Evolutionary conservation across 2,329 filamentous ascomycete genomes (phyloP).

Genomic region (Beauveria sp.): DNA sequence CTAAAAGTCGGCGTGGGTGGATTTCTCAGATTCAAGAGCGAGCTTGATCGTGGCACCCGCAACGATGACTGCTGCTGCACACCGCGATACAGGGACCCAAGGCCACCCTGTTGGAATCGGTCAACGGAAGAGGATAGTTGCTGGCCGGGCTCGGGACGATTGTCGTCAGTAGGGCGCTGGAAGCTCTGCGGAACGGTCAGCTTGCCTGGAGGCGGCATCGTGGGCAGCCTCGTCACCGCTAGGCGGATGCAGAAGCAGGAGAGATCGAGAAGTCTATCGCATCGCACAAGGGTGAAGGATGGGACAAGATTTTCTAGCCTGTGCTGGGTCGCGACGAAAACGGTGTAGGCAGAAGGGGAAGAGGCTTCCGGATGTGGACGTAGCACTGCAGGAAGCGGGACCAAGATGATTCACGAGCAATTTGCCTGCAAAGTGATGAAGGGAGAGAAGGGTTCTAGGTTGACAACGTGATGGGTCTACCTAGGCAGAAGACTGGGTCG

Average conservation of each 20-base stretch:
- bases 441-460: background rate
- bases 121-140: slow-evolving; percentile 1
- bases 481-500: slow-evolving; percentile 8
- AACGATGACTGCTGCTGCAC: slow-evolving; percentile 1
- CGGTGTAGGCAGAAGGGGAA: background rate
- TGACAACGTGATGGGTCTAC: slow-evolving; percentile 2
- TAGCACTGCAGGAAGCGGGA: background rate
- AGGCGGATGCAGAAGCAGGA: background rate
- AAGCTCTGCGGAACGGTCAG: slow-evolving; percentile 10
- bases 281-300: background rate
- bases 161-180: background rate
- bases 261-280: background rate
- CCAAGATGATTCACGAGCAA: background rate
- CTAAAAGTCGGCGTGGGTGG: background rate
- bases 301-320: background rate
- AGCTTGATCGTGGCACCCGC: slow-evolving; percentile 3
- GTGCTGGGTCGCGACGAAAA: background rate
- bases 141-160: background rate
- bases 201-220: slow-evolving; percentile 3
- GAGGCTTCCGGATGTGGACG: background rate
- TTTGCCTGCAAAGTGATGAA: background rate
- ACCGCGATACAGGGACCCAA: slow-evolving; percentile 2
- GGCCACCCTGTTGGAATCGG: background rate
- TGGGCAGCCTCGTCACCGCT: slow-evolving; percentile 6
- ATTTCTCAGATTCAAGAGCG: slow-evolving; percentile 5